Conservation (phyloP, 2,329 filamentous ascomycete genomes). For the Claviceps pusilla region DNA sequence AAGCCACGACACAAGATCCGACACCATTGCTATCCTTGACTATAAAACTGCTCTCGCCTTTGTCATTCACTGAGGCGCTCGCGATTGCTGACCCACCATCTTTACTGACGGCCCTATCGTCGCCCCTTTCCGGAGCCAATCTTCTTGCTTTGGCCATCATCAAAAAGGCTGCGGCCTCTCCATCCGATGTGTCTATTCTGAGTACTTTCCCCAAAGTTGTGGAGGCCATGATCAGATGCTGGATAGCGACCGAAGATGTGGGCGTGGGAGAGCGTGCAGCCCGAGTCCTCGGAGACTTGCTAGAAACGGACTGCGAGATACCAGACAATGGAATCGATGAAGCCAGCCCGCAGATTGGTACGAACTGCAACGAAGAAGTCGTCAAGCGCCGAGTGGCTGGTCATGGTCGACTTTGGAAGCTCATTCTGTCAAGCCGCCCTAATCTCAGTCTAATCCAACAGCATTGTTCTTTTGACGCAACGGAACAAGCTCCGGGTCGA, state of each 20-base stretch:
- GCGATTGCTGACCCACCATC: slow-evolving; percentile 35
- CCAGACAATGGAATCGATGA: slow-evolving; percentile 9
- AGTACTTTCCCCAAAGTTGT: slow-evolving; percentile 34
- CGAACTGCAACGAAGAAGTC: slow-evolving; percentile 21
- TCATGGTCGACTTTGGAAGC: slow-evolving; percentile 37
- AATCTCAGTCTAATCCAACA: slow-evolving; percentile 30
- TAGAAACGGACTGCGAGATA: slow-evolving; percentile 39
- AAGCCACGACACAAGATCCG: slow-evolving; percentile 35
- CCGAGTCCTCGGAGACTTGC: slow-evolving; percentile 35
- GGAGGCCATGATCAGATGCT: slow-evolving; percentile 31
- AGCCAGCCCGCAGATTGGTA: not conserved
- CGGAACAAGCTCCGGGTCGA: slow-evolving; percentile 10
- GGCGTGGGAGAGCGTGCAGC: slow-evolving; percentile 40
- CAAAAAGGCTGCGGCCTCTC: slow-evolving; percentile 35
- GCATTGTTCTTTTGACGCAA: slow-evolving; percentile 17
- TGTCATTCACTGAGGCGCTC: slow-evolving; percentile 36
- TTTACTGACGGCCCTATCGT: slow-evolving; percentile 36
- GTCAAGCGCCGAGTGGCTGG: slow-evolving; percentile 27
- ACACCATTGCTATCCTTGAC: slow-evolving; percentile 35
- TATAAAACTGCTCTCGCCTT: slow-evolving; percentile 39
- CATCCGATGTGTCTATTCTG: slow-evolving; percentile 35
- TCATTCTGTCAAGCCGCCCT: slow-evolving; percentile 31
- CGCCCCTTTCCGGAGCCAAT: slow-evolving; percentile 40
- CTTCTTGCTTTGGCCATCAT: slow-evolving; percentile 42
- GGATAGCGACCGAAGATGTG: slow-evolving; percentile 38